Conservation (phyloP, 129 eudicot genomes). For the Daucus carota region DNA sequence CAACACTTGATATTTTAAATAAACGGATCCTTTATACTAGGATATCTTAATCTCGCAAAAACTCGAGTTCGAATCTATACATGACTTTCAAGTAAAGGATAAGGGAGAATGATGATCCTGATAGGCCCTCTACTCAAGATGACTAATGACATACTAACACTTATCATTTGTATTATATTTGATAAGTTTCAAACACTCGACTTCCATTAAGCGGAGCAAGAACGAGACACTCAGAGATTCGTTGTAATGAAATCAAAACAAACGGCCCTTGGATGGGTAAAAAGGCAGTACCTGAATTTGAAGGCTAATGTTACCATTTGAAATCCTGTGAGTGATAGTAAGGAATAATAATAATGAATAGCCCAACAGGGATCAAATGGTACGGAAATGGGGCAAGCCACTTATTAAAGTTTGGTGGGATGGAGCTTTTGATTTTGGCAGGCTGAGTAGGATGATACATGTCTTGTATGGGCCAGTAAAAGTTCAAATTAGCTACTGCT, state of each 20-base stretch:
- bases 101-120: too few species aligned
- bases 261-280: background rate
- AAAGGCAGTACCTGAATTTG: background rate
- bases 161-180: too few species aligned
- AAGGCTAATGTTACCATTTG: background rate
- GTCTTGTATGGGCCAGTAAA: background rate
- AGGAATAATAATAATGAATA: background rate
- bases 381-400: background rate
- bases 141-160: too few species aligned
- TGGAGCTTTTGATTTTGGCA: background rate
- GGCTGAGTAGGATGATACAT: background rate
- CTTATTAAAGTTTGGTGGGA: conserved; percentile 6
- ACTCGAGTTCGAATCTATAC: too few species aligned
- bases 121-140: too few species aligned
- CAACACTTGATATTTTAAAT: too few species aligned
- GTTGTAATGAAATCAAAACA: background rate
- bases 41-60: too few species aligned
- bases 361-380: background rate
- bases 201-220: too few species aligned
- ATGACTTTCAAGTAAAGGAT: too few species aligned
- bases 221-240: background rate
- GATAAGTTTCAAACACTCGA: too few species aligned
- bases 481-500: background rate
- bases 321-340: background rate
- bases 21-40: too few species aligned